Evolutionary conservation across 140 eudicot species (phyloP), one percentile per base, ranked within the genome.

Genomic region (Bidens hawaiensis): DNA sequence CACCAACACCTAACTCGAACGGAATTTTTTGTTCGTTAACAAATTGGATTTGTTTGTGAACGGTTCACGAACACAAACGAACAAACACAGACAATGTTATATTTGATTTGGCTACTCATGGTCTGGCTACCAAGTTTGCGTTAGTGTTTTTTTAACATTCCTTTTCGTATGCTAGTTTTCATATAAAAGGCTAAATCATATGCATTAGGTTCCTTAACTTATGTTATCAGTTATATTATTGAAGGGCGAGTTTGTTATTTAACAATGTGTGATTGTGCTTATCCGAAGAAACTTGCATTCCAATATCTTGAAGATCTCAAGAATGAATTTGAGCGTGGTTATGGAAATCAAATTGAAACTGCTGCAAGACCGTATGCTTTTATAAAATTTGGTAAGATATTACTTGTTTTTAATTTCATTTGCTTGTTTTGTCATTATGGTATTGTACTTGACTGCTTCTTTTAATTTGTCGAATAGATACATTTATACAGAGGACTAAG

Each of bases 341-440:
- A 93, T 75, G 95, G 93, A 45, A 85, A 77, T 88, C 99, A 93
- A 71, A 93, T 85, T 33, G 99, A 93, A 83, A 93, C 99, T 76
- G 96, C 99, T 63, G 99, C 96, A 47, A 85, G 96, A 69, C 99
- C 99, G 21, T 93, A 93, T 75, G 99, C 99, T 45, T 93, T 93
- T 71, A 88, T 93, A 59, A 93, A 93, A 75, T 93, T 93, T 71
- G 99, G 99, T 88, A 78, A 31, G 18, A 66, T 36, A 14, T 42
- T 34, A 17, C 58, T 23, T 65, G 17, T 31, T 66, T 11, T 60
- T 9, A 3, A 27, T 25, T 46, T 67, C 33, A 43, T 51, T 34
- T 42, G 63, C 26, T 9, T 18, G 18, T 45, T 3, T 14, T 66
- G 0, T 24, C 31, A n/a, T 59, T 22, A 25, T 46, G 33, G 16